Evolutionary conservation across 148 eudicot species (phyloP), one percentile per base, ranked within the genome.

Genomic region (Pharnaceum exiguum): DNA sequence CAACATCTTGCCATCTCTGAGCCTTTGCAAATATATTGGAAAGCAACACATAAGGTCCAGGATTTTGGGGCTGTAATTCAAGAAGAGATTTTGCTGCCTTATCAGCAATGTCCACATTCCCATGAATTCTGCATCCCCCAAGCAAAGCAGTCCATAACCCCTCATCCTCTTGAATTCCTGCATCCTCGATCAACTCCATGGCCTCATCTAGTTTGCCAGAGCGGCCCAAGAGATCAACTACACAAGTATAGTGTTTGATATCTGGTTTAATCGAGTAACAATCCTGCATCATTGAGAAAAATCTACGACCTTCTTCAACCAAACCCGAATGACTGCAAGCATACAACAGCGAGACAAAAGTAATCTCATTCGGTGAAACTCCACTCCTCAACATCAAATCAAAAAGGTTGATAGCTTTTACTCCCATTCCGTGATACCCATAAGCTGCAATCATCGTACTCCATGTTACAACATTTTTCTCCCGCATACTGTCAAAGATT

Each of bases 21-120:
- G 77, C 72, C 49, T 63, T 64, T 9, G 72, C 65, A 57, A 55
- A 67, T 18, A 73, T 67, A 62, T 73, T 73, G 7, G 69, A 68
- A 27, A 73, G 71, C 50, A 67, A 45, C 44, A 62, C 40, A 35
- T 73, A 73, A 65, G 62, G 67, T 15, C 72, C 69, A 2, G 72
- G 40, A 35, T 67, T 67, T 23, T 45, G 46, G 3, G 72, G 65
- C 17, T 63, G 62, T 32, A 67, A 27, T 51, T 62, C 69, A 30
- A 73, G 57, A 22, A 73, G 51, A 10, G 62, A 36, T 32, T 46
- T 63, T 40, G 72, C 65, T 7, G 77, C 72, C 69, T 46, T 49
- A 40, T 73, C 65, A 17, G 61, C 56, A 54, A 68, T 22, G 23
- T 68, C 55, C 22, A 60, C 19, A 53, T 44, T 42, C 26, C 52